Evolutionary conservation across 1,139 yeast genomes (phyloP).

Genomic region (Arxiozyma telluris): DNA sequence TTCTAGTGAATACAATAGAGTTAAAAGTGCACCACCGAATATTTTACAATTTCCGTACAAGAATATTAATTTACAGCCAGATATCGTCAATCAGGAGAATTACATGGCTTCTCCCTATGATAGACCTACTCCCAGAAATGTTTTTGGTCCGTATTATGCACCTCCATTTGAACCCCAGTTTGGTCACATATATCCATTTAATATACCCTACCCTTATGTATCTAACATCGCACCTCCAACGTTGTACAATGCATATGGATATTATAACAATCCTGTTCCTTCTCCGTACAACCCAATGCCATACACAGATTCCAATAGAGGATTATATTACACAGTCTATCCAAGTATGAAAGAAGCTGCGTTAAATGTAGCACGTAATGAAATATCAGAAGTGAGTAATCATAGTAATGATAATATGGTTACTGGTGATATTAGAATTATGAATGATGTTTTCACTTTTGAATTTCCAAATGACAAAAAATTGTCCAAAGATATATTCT

Average conservation of each 20-base stretch:
- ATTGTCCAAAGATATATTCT: conserved; percentile 25
- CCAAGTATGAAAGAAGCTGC: not conserved
- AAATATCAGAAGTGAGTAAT: conserved; percentile 1
- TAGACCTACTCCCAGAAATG: not conserved
- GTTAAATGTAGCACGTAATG: not conserved
- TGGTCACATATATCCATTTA: not conserved
- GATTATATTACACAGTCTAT: not conserved
- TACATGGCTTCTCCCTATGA: too few relatives aligned
- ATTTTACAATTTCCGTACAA: conserved; percentile 9
- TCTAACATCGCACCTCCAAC: not conserved
- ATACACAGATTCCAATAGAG: not conserved
- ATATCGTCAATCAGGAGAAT: not conserved
- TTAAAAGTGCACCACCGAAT: conserved; percentile 16
- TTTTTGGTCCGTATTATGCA: not conserved
- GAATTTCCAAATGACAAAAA: conserved; percentile 16
- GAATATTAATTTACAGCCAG: not conserved
- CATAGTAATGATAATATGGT: not conserved
- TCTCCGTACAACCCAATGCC: not conserved
- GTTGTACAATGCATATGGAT: not conserved
- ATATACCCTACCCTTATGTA: not conserved
- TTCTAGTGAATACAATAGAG: not conserved
- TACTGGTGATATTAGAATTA: conserved; percentile 20
- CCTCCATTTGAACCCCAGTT: not conserved
- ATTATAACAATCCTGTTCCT: not conserved
- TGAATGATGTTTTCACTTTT: conserved; percentile 21